phyloP scores from a whole-genome alignment of 257 asterid genomes.

The Solanum okadae region DNA sequence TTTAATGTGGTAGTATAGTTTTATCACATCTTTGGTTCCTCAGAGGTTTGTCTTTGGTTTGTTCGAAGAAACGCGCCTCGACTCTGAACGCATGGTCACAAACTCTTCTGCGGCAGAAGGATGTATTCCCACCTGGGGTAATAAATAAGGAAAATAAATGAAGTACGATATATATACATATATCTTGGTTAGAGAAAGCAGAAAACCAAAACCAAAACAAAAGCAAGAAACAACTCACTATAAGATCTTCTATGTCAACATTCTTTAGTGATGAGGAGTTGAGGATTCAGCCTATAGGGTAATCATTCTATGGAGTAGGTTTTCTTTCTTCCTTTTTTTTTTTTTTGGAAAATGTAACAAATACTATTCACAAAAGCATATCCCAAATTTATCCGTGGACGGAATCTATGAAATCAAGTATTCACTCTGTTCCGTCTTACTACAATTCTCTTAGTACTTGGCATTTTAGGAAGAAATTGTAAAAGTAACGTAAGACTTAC shows the following conservation, averaged over 20 bases:
- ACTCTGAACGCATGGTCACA: slow-evolving; percentile 76
- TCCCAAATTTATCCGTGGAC: not conserved
- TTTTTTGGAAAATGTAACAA: not conserved
- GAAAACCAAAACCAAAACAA: not conserved
- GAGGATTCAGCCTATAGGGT: not conserved
- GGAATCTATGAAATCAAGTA: not conserved
- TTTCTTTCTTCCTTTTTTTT: fast-evolving
- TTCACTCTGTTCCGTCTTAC: not conserved
- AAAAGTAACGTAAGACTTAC: slow-evolving; percentile 34
- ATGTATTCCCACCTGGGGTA: slow-evolving; percentile 75
- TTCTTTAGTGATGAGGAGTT: not conserved
- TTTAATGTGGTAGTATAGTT: not conserved
- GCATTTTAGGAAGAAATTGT: not conserved
- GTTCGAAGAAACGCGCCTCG: slow-evolving; percentile 45
- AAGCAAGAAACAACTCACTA: not conserved
- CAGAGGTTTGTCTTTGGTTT: slow-evolving; percentile 60
- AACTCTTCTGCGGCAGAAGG: slow-evolving; percentile 98
- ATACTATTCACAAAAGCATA: not conserved
- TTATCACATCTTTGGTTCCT: not conserved
- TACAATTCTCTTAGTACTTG: not conserved
- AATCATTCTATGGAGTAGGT: not conserved
- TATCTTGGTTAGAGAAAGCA: not conserved
- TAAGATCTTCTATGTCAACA: not conserved
- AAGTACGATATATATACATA: not conserved
- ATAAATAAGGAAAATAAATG: not conserved